A percentile compares a stretch with the other conserved stretches of the same genome.
phyloP scores from a whole-genome alignment of 768 basidiomycete genomes.

The Suillus placidus region DNA sequence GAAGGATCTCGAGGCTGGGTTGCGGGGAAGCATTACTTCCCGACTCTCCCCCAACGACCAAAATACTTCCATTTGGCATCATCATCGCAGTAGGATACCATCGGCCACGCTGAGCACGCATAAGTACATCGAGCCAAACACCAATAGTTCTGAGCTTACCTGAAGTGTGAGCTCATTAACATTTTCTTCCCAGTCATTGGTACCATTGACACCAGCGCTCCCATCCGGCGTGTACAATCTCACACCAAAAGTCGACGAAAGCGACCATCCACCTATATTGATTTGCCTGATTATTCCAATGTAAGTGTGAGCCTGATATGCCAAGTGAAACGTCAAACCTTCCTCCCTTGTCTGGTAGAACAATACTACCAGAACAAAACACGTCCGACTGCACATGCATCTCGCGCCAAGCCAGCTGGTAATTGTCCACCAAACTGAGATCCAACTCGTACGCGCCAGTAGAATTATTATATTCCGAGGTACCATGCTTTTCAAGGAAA shows the following conservation, averaged over 20 bases:
- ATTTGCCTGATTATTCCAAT: conserved; percentile 15
- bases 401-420: conserved; percentile 60
- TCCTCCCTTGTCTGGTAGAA: conserved; percentile 74
- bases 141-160: conserved; percentile 36
- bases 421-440: conserved; percentile 51
- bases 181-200: conserved; percentile 83
- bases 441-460: conserved; percentile 84
- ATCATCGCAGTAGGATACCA: conserved; percentile 76
- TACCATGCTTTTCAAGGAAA: conserved; percentile 76
- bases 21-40: conserved; percentile 69
- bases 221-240: conserved; percentile 76
- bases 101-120: conserved; percentile 49
- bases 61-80: conserved; percentile 71
- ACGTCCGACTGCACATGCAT: conserved; percentile 81
- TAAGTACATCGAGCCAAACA: not conserved
- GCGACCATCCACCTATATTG: conserved; percentile 54
- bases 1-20: conserved; percentile 73
- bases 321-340: conserved; percentile 10
- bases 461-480: conserved; percentile 60
- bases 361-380: conserved; percentile 75
- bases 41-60: conserved; percentile 75
- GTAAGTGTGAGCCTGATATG: not conserved
- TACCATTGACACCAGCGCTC: conserved; percentile 65
- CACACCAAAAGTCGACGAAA: conserved; percentile 70
- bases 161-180: conserved; percentile 58